These are phyloP conservation scores for Aspergillus fructus DNA, from an alignment of 2,329 filamentous ascomycete genomes.

Conservation along the genomic window DNA sequence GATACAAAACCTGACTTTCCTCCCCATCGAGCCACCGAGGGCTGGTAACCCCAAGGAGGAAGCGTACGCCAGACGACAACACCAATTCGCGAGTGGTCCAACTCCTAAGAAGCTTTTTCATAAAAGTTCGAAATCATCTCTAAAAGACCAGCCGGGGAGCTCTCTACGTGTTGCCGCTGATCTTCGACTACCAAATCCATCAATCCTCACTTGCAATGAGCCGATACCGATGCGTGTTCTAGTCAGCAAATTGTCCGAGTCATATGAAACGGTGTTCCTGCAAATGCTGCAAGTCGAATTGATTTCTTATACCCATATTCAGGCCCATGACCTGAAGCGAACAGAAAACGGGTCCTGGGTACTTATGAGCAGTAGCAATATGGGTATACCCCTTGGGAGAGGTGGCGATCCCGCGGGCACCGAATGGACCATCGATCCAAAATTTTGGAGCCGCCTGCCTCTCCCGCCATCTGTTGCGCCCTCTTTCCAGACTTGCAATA, in stretches of 20 bases:
- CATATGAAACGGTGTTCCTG: conserved; percentile 69
- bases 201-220: conserved; percentile 85
- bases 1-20: conserved; percentile 71
- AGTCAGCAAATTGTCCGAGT: conserved; percentile 71
- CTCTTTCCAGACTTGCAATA: conserved; percentile 84
- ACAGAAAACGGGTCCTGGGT: conserved; percentile 74
- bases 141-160: conserved; percentile 32
- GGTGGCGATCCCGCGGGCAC: conserved; percentile 58
- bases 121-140: conserved; percentile 30
- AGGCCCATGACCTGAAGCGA: conserved; percentile 71
- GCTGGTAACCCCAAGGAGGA: conserved; percentile 68
- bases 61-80: conserved; percentile 74
- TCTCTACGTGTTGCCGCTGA: conserved; percentile 70
- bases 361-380: conserved; percentile 67
- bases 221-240: conserved; percentile 78
- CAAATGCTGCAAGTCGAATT: conserved; percentile 79
- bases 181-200: conserved; percentile 79
- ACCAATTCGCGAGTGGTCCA: conserved; percentile 53
- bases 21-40: conserved; percentile 88
- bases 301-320: conserved; percentile 74
- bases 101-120: conserved; percentile 63
- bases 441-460: conserved; percentile 68
- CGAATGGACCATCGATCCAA: conserved; percentile 68
- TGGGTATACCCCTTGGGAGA: conserved; percentile 68
- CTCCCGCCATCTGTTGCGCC: conserved; percentile 86